Evolutionary conservation across 1,284 basidiomycete species (phyloP).

Genomic region (Singerocomus inundabilis): DNA sequence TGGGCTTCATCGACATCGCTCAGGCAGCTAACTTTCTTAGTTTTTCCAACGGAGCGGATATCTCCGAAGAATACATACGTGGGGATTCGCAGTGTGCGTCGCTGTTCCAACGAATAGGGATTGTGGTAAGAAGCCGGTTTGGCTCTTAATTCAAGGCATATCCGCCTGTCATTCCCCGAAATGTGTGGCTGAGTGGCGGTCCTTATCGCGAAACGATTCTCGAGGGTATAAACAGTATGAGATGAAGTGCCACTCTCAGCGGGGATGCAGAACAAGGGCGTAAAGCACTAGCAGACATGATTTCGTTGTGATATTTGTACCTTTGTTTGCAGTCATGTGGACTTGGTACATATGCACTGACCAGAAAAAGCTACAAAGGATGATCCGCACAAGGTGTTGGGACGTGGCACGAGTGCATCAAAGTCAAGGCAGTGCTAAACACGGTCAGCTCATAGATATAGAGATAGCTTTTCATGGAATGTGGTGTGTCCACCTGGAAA

Average conservation of each 20-base stretch:
- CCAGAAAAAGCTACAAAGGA: background rate
- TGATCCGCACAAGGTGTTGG: background rate
- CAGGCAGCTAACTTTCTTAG: background rate
- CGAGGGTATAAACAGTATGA: background rate
- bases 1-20: background rate
- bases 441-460: background rate
- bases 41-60: background rate
- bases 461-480: background rate
- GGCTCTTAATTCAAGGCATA: background rate
- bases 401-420: background rate
- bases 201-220: background rate
- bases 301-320: background rate
- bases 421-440: background rate
- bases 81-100: background rate
- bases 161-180: constrained; percentile 2
- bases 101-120: constrained; percentile 5
- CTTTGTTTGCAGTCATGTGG: constrained; percentile 4
- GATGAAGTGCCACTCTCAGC: background rate
- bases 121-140: background rate
- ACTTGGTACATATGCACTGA: background rate
- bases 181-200: background rate
- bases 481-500: background rate
- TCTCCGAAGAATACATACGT: background rate
- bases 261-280: constrained; percentile 1
- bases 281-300: background rate